Conservation (phyloP, 768 basidiomycete species). For the Suillus lakei region DNA sequence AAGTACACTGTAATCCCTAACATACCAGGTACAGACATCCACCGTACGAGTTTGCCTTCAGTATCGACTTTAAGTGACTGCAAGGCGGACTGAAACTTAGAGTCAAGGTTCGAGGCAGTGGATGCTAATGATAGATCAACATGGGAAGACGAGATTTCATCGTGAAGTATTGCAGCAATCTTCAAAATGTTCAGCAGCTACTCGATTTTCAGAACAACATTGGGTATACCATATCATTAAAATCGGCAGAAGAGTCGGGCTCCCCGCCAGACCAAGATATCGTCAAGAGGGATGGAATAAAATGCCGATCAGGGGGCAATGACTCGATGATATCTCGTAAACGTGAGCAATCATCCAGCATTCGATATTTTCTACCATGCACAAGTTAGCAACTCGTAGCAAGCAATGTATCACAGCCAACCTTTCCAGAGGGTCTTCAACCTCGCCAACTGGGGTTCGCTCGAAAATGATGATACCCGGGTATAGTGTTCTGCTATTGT, state of each 20-base stretch:
- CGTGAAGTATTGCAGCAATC: slow-evolving; percentile 54
- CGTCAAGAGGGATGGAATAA: slow-evolving; percentile 63
- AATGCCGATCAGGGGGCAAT: slow-evolving; percentile 60
- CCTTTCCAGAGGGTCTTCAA: slow-evolving; percentile 71
- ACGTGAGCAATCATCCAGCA: slow-evolving; percentile 74
- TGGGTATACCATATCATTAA: slow-evolving; percentile 61
- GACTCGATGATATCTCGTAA: slow-evolving; percentile 64
- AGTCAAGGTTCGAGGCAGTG: slow-evolving; percentile 59
- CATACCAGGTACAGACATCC: slow-evolving; percentile 52
- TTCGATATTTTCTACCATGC: slow-evolving; percentile 61
- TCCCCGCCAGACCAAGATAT: slow-evolving; percentile 62
- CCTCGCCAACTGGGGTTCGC: slow-evolving; percentile 66
- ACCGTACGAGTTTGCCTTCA: slow-evolving; percentile 58
- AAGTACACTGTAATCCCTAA: slow-evolving; percentile 19
- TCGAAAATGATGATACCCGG: slow-evolving; percentile 82
- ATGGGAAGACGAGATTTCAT: slow-evolving; percentile 45
- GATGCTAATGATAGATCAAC: slow-evolving; percentile 56
- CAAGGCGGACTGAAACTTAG: slow-evolving; percentile 52
- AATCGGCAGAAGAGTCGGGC: slow-evolving; percentile 49
- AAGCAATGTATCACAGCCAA: slow-evolving; percentile 33
- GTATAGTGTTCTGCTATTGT: slow-evolving; percentile 31
- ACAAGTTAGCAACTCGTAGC: slow-evolving; percentile 7
- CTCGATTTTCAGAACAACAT: not conserved
- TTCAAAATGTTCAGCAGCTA: slow-evolving; percentile 30
- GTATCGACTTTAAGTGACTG: slow-evolving; percentile 53